Evolutionary conservation across 768 basidiomycete genomes (phyloP).

Genomic region (Tylopilus rubrobrunneus): DNA sequence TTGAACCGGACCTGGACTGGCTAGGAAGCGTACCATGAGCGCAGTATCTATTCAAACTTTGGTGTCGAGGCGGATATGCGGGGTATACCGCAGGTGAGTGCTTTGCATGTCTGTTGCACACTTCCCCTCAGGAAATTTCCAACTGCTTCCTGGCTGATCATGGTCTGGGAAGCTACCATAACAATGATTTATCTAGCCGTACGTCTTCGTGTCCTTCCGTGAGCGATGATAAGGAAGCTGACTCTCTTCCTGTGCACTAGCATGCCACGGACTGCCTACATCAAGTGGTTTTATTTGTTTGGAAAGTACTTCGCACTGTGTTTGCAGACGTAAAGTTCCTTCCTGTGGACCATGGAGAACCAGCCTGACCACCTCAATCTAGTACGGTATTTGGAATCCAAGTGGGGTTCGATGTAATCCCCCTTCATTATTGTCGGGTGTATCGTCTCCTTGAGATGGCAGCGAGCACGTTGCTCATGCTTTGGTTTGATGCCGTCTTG

Average conservation of each 20-base stretch:
- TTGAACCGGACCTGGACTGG: neutral
- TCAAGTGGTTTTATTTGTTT: conserved; percentile 29
- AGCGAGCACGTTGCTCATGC: conserved; percentile 8
- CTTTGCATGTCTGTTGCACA: neutral
- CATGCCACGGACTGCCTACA: conserved; percentile 10
- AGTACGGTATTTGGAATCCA: conserved; percentile 10
- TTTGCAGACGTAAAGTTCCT: conserved; percentile 13
- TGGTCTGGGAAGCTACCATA: conserved; percentile 19
- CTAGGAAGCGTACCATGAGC: conserved; percentile 4
- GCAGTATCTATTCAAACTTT: no score
- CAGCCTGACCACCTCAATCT: neutral
- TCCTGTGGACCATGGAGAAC: neutral
- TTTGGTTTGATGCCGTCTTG: conserved; percentile 17
- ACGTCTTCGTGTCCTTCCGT: conserved; percentile 2
- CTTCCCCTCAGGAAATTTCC: neutral
- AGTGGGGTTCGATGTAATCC: neutral
- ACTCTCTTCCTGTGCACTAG: conserved; percentile 1
- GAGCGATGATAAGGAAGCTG: neutral
- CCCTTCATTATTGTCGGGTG: conserved; percentile 6
- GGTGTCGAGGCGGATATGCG: neutral
- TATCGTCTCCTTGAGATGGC: conserved; percentile 15
- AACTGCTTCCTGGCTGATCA: conserved; percentile 9
- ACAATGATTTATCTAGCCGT: conserved; percentile 22
- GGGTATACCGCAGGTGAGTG: conserved; percentile 8
- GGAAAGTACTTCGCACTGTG: conserved; percentile 17